A percentile compares a stretch with the other conserved stretches of the same genome.
phyloP scores from a whole-genome alignment of 2,329 filamentous ascomycete genomes.

The Colletotrichum musicola region DNA sequence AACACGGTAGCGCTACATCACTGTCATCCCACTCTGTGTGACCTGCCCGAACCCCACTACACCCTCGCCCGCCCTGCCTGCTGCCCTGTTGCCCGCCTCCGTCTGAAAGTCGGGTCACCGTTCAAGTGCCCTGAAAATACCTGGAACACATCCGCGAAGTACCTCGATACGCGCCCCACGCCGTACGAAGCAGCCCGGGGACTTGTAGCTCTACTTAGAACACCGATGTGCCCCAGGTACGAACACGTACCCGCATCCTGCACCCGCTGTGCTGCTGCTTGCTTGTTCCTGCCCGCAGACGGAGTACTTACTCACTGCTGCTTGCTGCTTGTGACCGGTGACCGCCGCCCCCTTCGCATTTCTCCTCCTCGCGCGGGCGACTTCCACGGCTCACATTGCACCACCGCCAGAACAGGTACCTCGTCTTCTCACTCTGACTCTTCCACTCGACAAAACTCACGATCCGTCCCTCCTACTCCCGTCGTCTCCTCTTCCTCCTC shows the following conservation, averaged over 20 bases:
- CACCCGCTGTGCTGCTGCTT: constrained; percentile 29
- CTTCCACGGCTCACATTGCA: constrained; percentile 6
- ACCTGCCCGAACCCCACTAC: constrained; percentile 31
- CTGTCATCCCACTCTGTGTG: constrained; percentile 27
- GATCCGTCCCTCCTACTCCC: constrained; percentile 16
- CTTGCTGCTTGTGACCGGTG: constrained; percentile 30
- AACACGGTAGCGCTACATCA: constrained; percentile 7
- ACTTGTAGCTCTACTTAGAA: neutral
- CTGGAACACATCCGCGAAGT: neutral
- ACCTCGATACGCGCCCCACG: constrained; percentile 6
- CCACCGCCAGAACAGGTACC: constrained; percentile 9
- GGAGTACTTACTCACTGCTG: constrained; percentile 1
- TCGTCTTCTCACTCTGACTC: neutral
- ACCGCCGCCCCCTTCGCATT: constrained; percentile 28
- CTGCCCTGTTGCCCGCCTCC: neutral
- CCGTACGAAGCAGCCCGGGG: neutral
- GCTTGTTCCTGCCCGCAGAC: neutral
- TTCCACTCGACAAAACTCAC: constrained; percentile 30
- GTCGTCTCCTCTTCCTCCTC: neutral
- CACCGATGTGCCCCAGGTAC: neutral
- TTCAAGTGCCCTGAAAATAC: neutral
- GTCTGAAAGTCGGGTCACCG: neutral
- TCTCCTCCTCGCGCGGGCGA: neutral
- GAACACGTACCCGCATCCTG: constrained; percentile 12
- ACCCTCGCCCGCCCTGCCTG: constrained; percentile 28